Conservation (phyloP, 2,329 filamentous ascomycete genomes). For the Monosporascus ibericus region DNA sequence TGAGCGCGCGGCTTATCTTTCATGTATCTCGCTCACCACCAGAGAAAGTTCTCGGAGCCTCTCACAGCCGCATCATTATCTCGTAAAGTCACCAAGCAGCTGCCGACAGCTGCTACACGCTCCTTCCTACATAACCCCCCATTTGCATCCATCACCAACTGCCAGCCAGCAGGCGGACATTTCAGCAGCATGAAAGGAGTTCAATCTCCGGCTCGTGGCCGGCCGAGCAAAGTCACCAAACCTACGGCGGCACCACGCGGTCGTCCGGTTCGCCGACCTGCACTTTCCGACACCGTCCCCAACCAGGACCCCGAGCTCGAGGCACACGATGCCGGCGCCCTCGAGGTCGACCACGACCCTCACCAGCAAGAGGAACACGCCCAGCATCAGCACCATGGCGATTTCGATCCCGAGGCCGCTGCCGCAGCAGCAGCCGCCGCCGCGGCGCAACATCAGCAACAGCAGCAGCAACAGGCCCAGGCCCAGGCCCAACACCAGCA, state of each 20-base stretch:
- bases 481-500: slow-evolving; percentile 9
- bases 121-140: slow-evolving; percentile 10
- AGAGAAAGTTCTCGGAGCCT: background rate
- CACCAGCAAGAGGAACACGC: slow-evolving; percentile 17
- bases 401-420: slow-evolving; percentile 22
- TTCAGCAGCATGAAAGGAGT: slow-evolving; percentile 28
- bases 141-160: slow-evolving; percentile 25
- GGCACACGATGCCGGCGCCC: slow-evolving; percentile 15
- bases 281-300: slow-evolving; percentile 24
- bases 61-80: background rate
- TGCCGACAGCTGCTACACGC: slow-evolving; percentile 24
- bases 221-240: slow-evolving; percentile 40
- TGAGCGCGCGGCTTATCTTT: background rate
- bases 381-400: slow-evolving; percentile 15
- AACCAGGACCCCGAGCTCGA: slow-evolving; percentile 28
- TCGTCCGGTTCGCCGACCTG: slow-evolving; percentile 22
- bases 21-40: background rate
- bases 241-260: slow-evolving; percentile 21
- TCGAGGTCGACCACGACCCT: slow-evolving; percentile 15
- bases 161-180: slow-evolving; percentile 26
- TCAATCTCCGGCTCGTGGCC: slow-evolving; percentile 30
- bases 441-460: slow-evolving; percentile 24
- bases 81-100: slow-evolving; percentile 12
- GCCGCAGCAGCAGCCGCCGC: slow-evolving; percentile 28
- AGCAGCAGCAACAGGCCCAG: slow-evolving; percentile 23